Evolutionary conservation across 1,139 yeast species (phyloP), one percentile per base, ranked within the genome.

Genomic region (Lodderomyces metapsilosis): DNA sequence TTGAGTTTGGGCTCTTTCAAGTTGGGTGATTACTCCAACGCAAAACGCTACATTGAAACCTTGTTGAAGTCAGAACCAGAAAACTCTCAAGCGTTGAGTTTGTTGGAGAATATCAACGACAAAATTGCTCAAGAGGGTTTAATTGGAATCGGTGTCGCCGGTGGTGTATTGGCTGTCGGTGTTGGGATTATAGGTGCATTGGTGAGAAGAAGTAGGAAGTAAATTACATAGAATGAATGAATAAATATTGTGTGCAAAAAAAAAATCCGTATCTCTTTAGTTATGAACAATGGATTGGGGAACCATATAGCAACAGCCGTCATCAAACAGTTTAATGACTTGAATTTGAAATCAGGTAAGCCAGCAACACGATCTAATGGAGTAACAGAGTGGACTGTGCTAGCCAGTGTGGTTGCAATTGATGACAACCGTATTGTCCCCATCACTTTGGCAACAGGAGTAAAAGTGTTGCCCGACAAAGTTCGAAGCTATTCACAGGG

Each of bases 1-100:
- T 68, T 94, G 47, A 78, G 96, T 6, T 73, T 94, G 44, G 98
- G 98, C 1, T 83, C 94, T 41, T 89, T 78, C 64, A 92, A 92
- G 61, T 70, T 88, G 9, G 95, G 95, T 11, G 96, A 92, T 57
- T 89, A 84, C 57, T 68, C 84, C 22, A 87, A 87, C 58, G 92
- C 98, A 7, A 80, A 94, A 52, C 70, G 92, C 49, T 94, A 91
- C 61, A 81, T 89, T 5, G 96, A 89, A 43, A 79, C 85, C 2
- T 66, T 94, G 48, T 70, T 88, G 38, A 71, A 73, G 36, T 81
- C 82, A 46, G 98, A 92, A 59, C 97, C 97, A 0, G 83, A 81
- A 18, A 91, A 91, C 58, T 61, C 71, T 28, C 98, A 92, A 61
- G 95, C 91, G 3, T 61, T 71, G 37, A 78, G 80, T 5, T 71